Evolutionary conservation across 495 filamentous ascomycete species (phyloP), one percentile per base, ranked within the genome.

Genomic region (Aspergillus cristatus): DNA sequence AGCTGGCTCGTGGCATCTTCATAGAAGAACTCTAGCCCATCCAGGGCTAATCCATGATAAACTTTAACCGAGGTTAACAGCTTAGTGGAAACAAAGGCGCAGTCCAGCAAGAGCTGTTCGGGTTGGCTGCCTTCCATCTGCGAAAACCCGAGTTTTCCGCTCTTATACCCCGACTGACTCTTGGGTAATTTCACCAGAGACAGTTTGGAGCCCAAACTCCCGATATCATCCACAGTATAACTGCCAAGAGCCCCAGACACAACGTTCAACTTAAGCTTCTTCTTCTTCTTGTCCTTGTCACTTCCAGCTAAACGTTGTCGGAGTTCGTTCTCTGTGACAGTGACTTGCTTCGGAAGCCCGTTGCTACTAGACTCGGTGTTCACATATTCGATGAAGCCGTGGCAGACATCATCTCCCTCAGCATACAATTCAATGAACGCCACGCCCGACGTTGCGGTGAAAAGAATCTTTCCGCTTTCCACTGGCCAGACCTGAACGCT

Each of bases 11-110:
- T 83, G 17, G 70, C 70, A 57, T 97, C 89, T 43, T 96, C 91
- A 51, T 95, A 98, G 42, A 81, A 72, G 54, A 98, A 96, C 52
- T 96, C 91, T 8, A 98, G 46, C 0, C 91, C 91, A 54, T 94
- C 85, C 34, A 97, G 43, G 6, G 84, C 81, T 40, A 65, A 61
- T 0, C 84, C 87, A 48, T 89, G 81, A 46, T 87, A 94, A 6
- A 96, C 63, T 28, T 76, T 74, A 34, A 96, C 74, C 6, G 73
- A 74, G 0, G 74, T 80, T 42, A 96, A 64, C 22, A 96, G 71
- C 44, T 88, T 82, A 10, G 76, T 82, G 30, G 80, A 76, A 14
- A 73, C 66, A 26, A 79, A 62, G 10, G 78, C 70, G 46, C 78
- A 82, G 18, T 83, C 74, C 20, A 96, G 73, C 14, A 96, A 60